Conservation (phyloP, 768 basidiomycete genomes). For the Boletus eberwhitei region DNA sequence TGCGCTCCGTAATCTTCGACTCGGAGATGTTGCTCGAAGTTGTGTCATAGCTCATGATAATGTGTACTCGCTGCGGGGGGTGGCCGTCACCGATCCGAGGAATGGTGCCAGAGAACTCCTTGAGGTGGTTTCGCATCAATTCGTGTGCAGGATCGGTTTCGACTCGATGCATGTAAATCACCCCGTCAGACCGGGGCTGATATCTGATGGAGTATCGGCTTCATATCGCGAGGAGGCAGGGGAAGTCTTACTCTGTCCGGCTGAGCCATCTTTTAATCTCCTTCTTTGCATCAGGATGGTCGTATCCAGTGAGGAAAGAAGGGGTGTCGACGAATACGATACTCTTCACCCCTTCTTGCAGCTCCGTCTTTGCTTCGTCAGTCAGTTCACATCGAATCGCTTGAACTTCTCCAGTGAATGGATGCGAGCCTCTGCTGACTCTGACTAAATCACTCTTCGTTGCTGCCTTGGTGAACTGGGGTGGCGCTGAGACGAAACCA, state of each 20-base stretch:
- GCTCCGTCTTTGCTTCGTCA: conserved; percentile 2
- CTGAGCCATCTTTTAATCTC: conserved; percentile 5
- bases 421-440: neutral
- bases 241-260: neutral
- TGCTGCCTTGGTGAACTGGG: conserved; percentile 13
- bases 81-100: neutral
- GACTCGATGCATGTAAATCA: conserved; percentile 19
- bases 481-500: neutral
- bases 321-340: conserved; percentile 23
- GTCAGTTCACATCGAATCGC: conserved; percentile 13
- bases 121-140: conserved; percentile 2
- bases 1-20: neutral
- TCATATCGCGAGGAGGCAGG: neutral
- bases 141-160: conserved; percentile 14
- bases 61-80: neutral
- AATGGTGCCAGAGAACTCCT: neutral
- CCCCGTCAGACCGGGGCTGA: conserved; percentile 1
- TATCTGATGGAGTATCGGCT: neutral
- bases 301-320: conserved; percentile 16
- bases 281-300: neutral
- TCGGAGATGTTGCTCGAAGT: neutral
- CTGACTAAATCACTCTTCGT: conserved; percentile 2
- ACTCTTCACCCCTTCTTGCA: neutral
- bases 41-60: conserved; percentile 14
- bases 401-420: conserved; percentile 5